Base-by-base conservation (phyloP, 192 early-diverging fungal species). In the Paraglomus brasilianum region DNA sequence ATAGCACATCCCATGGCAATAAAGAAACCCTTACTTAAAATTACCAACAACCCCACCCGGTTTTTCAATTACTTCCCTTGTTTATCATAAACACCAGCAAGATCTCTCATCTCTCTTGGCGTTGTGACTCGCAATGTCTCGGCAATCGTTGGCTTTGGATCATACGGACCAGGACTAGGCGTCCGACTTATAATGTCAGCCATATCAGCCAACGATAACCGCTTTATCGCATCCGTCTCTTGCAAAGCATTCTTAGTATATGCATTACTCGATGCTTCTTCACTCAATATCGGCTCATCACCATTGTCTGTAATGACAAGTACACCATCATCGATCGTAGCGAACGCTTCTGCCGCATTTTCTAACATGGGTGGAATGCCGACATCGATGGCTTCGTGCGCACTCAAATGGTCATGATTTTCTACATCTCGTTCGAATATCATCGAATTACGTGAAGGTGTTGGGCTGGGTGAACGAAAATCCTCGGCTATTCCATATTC, bases 351-450 rank as follows among this genome's bases (percentile, higher is more conserved):
- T 30, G 61, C 62, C n/a, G 65, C 46, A 8, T 72, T 42, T 7
- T 66, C 52, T 58, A 73, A 47, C 19, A 47, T 55, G n/a, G 63
- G 45, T 8, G 72, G 72, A 59, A 73, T 66, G 24, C 51, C 72
- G 8, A 73, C 21, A 50, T 73, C 72, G 22, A 73, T 68, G 15
- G 72, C 72, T 45, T 73, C 64, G 19, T 55, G 63, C 39, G 46
- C 63, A 46, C 63, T 67, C 10, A 73, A 22, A 48, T 69, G 47
- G 19, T 66, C 64, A 48, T 66, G 72, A 56, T 10, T 21, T 53
- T 73, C 72, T 38, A 73, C 69, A 14, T 66, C 48, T 1, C 72
- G 53, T 56, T 73, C 72, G 50, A 73, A 73, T 10, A 73, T 68
- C 66, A 68, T 68, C 30, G 66, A 69, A 55, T 69, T 24, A 30